These are phyloP conservation scores for Oryza officinalis DNA, from an alignment of 176 grass and related monocot genomes.

Conservation along the genomic window DNA sequence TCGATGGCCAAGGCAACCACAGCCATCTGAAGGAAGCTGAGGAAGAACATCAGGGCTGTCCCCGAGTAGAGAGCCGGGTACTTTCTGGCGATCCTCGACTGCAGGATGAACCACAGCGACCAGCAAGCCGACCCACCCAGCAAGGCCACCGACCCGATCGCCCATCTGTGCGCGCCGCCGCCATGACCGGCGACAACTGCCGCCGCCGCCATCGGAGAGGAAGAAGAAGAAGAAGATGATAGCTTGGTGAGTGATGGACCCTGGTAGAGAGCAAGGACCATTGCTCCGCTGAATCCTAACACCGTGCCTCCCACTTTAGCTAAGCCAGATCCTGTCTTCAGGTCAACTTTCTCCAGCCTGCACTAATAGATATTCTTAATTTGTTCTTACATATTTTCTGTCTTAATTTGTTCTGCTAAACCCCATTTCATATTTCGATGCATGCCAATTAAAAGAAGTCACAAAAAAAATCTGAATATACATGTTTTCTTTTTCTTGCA, in stretches of 20 bases:
- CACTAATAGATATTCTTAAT: background rate
- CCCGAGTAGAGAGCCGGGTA: slow-evolving; percentile 57
- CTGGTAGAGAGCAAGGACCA: slow-evolving; percentile 66
- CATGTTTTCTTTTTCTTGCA: too few species aligned
- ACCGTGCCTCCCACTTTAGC: slow-evolving; percentile 58
- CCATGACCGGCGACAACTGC: too few species aligned
- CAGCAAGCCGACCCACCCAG: slow-evolving; percentile 55
- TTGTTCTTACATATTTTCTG: background rate
- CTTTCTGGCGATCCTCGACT: slow-evolving; percentile 61
- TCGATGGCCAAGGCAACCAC: slow-evolving; percentile 40
- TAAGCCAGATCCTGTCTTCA: slow-evolving; percentile 51
- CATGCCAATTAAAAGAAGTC: too few species aligned
- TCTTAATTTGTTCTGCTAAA: too few species aligned
- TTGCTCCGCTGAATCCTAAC: slow-evolving; percentile 55
- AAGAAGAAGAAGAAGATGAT: too few species aligned
- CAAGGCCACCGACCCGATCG: slow-evolving; percentile 52
- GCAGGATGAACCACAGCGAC: slow-evolving; percentile 69
- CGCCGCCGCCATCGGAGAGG: background rate
- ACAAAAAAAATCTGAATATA: too few species aligned
- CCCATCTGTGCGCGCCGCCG: slow-evolving; percentile 35
- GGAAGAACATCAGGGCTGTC: slow-evolving; percentile 57
- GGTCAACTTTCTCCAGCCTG: slow-evolving; percentile 54
- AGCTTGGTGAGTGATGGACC: slow-evolving; percentile 45
- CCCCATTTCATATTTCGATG: too few species aligned
- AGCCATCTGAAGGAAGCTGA: slow-evolving; percentile 65